Percentiles rank a stretch among this genome's conserved stretches.
phyloP scores from a whole-genome alignment of 768 basidiomycete species.

The Hydnum rufescens region DNA sequence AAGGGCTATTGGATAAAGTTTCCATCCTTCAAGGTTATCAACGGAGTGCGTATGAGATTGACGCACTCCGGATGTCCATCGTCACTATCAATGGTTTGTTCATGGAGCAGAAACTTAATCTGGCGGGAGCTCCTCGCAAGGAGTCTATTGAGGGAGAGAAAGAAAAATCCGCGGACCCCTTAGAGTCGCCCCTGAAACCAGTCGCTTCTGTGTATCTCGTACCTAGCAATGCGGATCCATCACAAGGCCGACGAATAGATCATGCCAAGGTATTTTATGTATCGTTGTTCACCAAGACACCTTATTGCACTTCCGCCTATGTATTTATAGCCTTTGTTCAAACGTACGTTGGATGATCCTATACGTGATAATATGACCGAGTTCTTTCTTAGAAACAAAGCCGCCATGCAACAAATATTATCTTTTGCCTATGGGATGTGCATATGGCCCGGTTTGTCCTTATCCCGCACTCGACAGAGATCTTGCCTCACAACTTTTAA shows the following conservation, averaged over 20 bases:
- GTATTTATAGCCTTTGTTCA: not conserved
- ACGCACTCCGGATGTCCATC: not conserved
- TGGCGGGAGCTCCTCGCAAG: not conserved
- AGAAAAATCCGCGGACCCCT: too few species aligned
- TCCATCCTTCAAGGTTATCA: constrained; percentile 1
- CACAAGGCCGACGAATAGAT: not conserved
- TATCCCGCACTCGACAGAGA: too few species aligned
- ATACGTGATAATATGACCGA: not conserved
- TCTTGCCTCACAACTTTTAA: too few species aligned
- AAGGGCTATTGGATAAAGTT: constrained; percentile 5
- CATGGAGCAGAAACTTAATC: not conserved
- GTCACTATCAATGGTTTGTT: not conserved
- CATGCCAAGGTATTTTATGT: not conserved
- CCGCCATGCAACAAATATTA: not conserved
- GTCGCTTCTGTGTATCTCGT: not conserved
- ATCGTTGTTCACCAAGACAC: not conserved
- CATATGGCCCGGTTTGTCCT: not conserved
- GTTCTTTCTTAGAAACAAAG: not conserved
- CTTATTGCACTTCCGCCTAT: too few species aligned
- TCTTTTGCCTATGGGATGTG: not conserved
- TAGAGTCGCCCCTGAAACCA: too few species aligned
- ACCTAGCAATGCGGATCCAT: not conserved
- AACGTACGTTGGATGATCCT: not conserved
- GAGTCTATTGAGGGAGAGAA: too few species aligned
- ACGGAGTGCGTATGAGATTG: not conserved